phyloP scores from a whole-genome alignment of 2,329 filamentous ascomycete genomes.

The Huntiella abstrusa region DNA sequence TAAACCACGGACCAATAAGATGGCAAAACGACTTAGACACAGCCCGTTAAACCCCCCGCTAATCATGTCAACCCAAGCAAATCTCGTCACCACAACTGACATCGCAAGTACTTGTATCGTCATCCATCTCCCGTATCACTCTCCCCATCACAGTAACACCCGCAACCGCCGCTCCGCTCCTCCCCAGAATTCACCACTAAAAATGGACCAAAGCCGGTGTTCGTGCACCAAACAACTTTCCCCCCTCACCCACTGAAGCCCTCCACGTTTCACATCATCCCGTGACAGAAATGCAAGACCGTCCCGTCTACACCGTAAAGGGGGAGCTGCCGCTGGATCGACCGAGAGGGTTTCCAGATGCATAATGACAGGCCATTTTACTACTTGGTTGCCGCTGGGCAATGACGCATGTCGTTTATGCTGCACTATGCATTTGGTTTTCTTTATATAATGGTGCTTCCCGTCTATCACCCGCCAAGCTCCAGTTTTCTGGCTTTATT shows the following conservation, averaged over 20 bases:
- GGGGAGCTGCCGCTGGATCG: not conserved
- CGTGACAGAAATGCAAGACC: not conserved
- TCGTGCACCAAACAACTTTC: no score
- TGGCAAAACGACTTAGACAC: not conserved
- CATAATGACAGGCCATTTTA: not conserved
- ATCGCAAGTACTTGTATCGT: not conserved
- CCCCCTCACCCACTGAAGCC: not conserved
- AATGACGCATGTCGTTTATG: constrained; percentile 1
- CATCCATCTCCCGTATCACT: not conserved
- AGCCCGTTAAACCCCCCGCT: not conserved
- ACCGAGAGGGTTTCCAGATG: not conserved
- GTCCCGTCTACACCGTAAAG: not conserved
- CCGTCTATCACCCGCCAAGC: not conserved
- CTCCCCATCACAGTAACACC: not conserved
- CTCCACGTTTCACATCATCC: not conserved
- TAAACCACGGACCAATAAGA: not conserved
- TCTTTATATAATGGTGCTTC: not conserved
- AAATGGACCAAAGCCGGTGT: not conserved
- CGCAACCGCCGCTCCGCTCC: not conserved
- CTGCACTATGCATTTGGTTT: not conserved
- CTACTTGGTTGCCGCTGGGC: not conserved
- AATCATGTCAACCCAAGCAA: not conserved
- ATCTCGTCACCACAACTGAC: not conserved
- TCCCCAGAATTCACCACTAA: not conserved
- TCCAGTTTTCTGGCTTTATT: not conserved